phyloP scores from a whole-genome alignment of 1,284 basidiomycete genomes.

The Puccinia hordei region DNA sequence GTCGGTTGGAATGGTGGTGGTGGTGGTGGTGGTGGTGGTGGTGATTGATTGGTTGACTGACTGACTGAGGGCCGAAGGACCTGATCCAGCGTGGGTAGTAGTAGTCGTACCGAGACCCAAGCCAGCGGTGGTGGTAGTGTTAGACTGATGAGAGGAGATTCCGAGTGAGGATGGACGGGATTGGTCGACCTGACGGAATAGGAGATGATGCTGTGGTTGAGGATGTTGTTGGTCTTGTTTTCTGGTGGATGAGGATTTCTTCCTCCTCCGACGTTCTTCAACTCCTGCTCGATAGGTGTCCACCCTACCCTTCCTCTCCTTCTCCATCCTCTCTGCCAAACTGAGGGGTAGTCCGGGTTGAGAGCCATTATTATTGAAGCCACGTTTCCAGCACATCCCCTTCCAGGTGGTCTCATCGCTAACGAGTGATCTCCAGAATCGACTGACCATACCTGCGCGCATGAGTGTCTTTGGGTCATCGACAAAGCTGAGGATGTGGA shows the following conservation, averaged over 20 bases:
- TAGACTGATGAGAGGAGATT: neutral
- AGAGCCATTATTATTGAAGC: slow-evolving; percentile 61
- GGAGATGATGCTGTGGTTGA: slow-evolving; percentile 37
- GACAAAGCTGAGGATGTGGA: slow-evolving; percentile 79
- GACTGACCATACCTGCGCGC: slow-evolving; percentile 72
- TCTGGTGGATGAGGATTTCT: slow-evolving; percentile 42
- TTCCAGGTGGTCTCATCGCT: slow-evolving; percentile 84
- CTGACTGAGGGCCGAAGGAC: neutral
- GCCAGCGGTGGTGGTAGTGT: neutral
- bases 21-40: neutral
- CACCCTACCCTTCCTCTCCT: slow-evolving; percentile 37
- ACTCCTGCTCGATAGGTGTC: slow-evolving; percentile 50
- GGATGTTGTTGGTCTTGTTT: slow-evolving; percentile 51
- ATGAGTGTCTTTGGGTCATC: slow-evolving; percentile 78
- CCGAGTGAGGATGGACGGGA: neutral
- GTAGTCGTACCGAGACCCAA: slow-evolving; percentile 14
- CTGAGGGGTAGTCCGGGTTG: slow-evolving; percentile 29
- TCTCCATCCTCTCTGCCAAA: slow-evolving; percentile 52
- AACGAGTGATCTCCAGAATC: slow-evolving; percentile 75
- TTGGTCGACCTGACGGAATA: slow-evolving; percentile 13
- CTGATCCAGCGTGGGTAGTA: neutral
- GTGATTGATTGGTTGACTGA: no score
- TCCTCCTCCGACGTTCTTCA: slow-evolving; percentile 36
- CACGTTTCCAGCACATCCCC: slow-evolving; percentile 70
- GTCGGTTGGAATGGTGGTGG: slow-evolving; percentile 27